Conservation (phyloP, 2,329 filamentous ascomycete genomes). For the Colletotrichum brevisporum region DNA sequence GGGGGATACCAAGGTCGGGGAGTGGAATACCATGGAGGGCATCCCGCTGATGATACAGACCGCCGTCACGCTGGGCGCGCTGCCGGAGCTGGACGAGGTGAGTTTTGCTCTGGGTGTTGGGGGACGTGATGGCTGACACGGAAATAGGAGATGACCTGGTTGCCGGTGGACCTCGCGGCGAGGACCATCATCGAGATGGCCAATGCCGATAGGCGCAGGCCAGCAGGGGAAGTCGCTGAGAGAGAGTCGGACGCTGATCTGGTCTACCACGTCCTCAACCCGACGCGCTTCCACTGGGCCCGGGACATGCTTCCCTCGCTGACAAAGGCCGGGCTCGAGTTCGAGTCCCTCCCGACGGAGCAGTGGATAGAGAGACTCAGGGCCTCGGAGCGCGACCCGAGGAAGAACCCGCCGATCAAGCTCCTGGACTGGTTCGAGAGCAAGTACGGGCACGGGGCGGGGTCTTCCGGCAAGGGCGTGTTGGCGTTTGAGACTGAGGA, state of each 20-base stretch:
- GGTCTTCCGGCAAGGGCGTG: conserved; percentile 2
- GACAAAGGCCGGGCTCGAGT: conserved; percentile 56
- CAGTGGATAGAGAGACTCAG: conserved; percentile 42
- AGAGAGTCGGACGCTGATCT: conserved; percentile 41
- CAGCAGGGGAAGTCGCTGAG: conserved; percentile 37
- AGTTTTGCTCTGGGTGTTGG: neutral
- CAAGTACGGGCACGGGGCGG: conserved; percentile 22
- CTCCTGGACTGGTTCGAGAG: conserved; percentile 64
- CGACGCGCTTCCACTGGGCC: conserved; percentile 62
- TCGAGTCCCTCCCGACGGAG: conserved; percentile 52
- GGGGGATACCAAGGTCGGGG: conserved; percentile 53
- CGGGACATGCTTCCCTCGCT: conserved; percentile 65
- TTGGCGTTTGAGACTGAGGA: conserved; percentile 6
- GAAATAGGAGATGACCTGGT: conserved; percentile 45
- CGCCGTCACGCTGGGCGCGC: conserved; percentile 58
- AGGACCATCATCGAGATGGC: conserved; percentile 48
- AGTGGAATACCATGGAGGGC: conserved; percentile 64
- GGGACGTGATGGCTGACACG: neutral
- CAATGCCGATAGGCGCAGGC: conserved; percentile 42
- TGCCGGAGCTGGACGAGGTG: conserved; percentile 58
- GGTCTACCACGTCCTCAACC: conserved; percentile 68
- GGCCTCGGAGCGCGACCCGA: conserved; percentile 58
- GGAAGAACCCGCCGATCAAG: conserved; percentile 69
- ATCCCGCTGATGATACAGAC: conserved; percentile 64
- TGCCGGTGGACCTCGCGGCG: conserved; percentile 54